Evolutionary conservation across 2,329 filamentous ascomycete genomes (phyloP), one percentile per base, ranked within the genome.

Genomic region (Colletotrichum sp.): DNA sequence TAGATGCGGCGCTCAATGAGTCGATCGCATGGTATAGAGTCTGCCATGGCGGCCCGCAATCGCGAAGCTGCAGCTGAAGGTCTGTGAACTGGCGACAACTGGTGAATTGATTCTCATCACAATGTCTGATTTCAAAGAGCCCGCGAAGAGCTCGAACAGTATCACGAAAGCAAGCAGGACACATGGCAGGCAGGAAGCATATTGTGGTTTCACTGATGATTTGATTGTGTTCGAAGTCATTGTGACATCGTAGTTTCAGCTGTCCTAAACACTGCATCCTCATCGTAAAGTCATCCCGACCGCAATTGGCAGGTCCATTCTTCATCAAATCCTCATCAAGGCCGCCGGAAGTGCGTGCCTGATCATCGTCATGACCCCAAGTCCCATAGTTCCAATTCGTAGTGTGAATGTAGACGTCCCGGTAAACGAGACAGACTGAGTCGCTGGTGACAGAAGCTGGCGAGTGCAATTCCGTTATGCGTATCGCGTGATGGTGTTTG

Each of bases 341-440:
- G 44, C 65, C 59, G 55, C 74, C 29, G 22, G 29, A 64, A 27
- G 15, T 32, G 74, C 71, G 15, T 27, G 70, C 73, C 70, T 7
- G 30, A 36, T 71, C 68, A 59, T 69, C 34, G 34, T 74, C 74
- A 65, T 74, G 74, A 76, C 74, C 74, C 74, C 74, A 76, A 76
- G 74, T 69, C 74, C 59, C 74, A 13, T 76, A 49, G 74, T 74
- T 74, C 70, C 59, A 69, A 69, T 76, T 44, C 74, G 64, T 79
- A 75, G 82, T 81, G 80, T 81, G 80, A 82, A 74, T 76, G 8
- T 70, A 59, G 75, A 77, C 52, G 75, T 75, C 75, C 39, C 66
- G 52, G 6, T 22, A 16, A 30, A 19, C 55, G 71, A 71, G 72
- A 75, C 75, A 57, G 75, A 77, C 75, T 71, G 71, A 77, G 75